Evolutionary conservation across 345 rosid genomes (phyloP).

Genomic region (Stellera chamaejasme): DNA sequence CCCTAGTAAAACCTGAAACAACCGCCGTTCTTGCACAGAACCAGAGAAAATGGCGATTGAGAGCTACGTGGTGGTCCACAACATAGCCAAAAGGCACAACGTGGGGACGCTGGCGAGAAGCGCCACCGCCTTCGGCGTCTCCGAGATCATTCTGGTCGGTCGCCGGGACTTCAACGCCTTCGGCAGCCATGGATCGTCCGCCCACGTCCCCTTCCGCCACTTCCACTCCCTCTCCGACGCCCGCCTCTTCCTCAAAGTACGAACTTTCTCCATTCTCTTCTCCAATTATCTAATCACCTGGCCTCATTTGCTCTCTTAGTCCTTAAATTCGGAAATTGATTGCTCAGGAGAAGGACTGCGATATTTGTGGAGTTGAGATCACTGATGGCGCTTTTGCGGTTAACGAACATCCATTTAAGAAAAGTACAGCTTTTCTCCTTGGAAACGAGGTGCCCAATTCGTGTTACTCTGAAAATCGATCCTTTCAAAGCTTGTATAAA

Average conservation of each 20-base stretch:
- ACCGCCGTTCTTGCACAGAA: too few relatives aligned
- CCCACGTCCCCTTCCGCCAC: slow-evolving; percentile 80
- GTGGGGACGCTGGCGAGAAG: slow-evolving; percentile 85
- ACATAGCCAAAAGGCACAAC: slow-evolving; percentile 97
- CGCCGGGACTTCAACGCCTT: slow-evolving; percentile 95
- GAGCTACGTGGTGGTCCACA: slow-evolving; percentile 90
- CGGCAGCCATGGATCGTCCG: slow-evolving; percentile 95
- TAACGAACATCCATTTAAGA: slow-evolving; percentile 72
- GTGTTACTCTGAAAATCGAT: neutral
- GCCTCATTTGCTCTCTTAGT: neutral
- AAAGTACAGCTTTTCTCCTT: slow-evolving; percentile 83
- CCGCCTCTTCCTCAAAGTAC: slow-evolving; percentile 65
- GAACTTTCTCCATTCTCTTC: neutral
- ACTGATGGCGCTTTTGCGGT: slow-evolving; percentile 64
- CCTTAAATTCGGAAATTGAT: neutral
- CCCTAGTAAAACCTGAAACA: too few relatives aligned
- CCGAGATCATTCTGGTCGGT: slow-evolving; percentile 80
- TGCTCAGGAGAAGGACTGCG: slow-evolving; percentile 67
- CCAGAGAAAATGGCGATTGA: slow-evolving; percentile 39
- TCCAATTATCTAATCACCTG: neutral
- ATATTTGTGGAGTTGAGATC: slow-evolving; percentile 95
- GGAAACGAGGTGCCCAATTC: slow-evolving; percentile 68
- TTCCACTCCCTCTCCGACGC: slow-evolving; percentile 76
- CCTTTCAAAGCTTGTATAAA: neutral
- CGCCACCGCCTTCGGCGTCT: slow-evolving; percentile 91